Base-by-base conservation (phyloP, 106 monocot species). In the Iris macrosiphon region DNA sequence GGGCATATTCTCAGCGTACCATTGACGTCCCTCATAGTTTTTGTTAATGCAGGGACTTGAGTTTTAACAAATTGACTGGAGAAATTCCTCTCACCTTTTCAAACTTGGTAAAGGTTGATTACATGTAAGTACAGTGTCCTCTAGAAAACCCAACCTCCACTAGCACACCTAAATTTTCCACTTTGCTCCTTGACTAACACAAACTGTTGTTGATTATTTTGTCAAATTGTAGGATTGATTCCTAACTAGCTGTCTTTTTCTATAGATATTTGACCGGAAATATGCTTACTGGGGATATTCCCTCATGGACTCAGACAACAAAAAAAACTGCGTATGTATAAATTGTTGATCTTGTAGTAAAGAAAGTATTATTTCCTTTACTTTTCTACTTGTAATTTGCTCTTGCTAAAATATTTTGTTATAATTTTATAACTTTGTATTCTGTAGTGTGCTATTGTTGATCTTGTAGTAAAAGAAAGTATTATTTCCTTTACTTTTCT, bases 211-310 rank as follows among this genome's bases (percentile, higher is more conserved):
- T n/a, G n/a, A n/a, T n/a, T n/a, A n/a, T n/a, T n/a, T n/a, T n/a
- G n/a, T n/a, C n/a, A n/a, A n/a, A n/a, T n/a, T n/a, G n/a, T n/a
- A n/a, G n/a, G n/a, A n/a, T n/a, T n/a, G n/a, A n/a, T n/a, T n/a
- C n/a, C n/a, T n/a, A n/a, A n/a, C n/a, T n/a, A n/a, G n/a, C n/a
- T n/a, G n/a, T n/a, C 7, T 7, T 46, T 23, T 16, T 19, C 3
- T 20, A 26, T 61, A 91, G 91, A 64, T 91, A 75, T 67, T 66
- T 91, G 45, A 85, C 79, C 33, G 72, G 50, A 59, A 91, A 91
- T 56, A 65, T 61, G 57, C 81, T 91, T 34, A 73, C 78, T 24
- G 91, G 85, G 37, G 5, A 54, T 18, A 70, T 91, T 39, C 85
- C 91, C 39, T 30, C 11, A 4, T 85, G 81, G 85, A 66, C 82